Percentiles rank a stretch among this genome's conserved stretches.
Conservation (phyloP, 2,329 filamentous ascomycete genomes). For the Magnaporthales sp. region DNA sequence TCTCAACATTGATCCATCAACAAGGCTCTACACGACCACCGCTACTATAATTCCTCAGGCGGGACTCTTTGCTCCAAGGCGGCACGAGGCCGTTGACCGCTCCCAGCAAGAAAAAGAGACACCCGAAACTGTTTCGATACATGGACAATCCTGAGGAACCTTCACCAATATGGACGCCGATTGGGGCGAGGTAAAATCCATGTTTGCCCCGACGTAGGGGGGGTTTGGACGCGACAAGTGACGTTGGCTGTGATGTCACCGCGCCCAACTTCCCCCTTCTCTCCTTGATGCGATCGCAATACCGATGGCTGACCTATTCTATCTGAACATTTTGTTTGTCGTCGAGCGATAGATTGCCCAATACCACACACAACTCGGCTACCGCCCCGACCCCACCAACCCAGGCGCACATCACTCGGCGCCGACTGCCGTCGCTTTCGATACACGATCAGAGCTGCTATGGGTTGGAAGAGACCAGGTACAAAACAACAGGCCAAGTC, state of each 20-base stretch:
- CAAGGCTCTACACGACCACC: not conserved
- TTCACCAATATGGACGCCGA: conserved; percentile 7
- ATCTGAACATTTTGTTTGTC: not conserved
- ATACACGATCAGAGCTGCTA: conserved; percentile 78
- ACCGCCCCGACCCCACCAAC: conserved; percentile 1
- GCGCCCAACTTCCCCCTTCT: not conserved
- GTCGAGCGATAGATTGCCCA: not conserved
- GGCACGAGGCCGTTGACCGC: not conserved
- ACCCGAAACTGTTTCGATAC: not conserved
- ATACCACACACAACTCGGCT: not conserved
- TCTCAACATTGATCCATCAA: not conserved
- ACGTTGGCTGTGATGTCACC: not conserved
- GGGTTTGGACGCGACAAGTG: not conserved
- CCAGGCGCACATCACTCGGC: not conserved
- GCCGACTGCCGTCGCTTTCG: conserved; percentile 59
- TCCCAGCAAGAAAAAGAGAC: conserved; percentile 1
- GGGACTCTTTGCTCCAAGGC: conserved; percentile 1
- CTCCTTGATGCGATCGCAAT: not conserved
- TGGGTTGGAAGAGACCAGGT: conserved; percentile 93
- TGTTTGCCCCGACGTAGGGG: not conserved
- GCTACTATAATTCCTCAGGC: not conserved
- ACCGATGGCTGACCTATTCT: not conserved
- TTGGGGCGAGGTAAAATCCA: conserved; percentile 7
- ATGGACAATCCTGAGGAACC: not conserved
- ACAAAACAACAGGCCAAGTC: conserved; percentile 16